Conservation (phyloP, 192 early-diverging fungal genomes). For the Spinellus fusiger region DNA sequence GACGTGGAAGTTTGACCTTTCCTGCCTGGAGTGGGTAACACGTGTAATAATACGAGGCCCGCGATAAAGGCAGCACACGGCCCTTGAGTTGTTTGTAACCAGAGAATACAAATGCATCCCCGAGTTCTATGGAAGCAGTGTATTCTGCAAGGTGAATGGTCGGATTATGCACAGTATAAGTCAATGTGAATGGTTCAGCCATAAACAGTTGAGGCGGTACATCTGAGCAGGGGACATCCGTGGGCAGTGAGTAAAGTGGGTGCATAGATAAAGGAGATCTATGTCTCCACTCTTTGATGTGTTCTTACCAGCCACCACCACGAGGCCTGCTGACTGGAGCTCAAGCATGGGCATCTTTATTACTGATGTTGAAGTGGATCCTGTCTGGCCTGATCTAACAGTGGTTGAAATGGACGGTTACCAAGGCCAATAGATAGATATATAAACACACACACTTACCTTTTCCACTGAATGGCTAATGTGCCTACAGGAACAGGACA, state of each 20-base stretch:
- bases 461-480: constrained; percentile 42
- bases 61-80: constrained; percentile 52
- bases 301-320: constrained; percentile 33
- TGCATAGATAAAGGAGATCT: not conserved
- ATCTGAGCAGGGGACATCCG: too few species aligned
- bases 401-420: not conserved
- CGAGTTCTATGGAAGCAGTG: constrained; percentile 50
- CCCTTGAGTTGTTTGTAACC: constrained; percentile 60
- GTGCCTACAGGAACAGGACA: constrained; percentile 29
- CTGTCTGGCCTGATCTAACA: constrained; percentile 5
- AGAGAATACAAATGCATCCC: constrained; percentile 71
- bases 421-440: not conserved
- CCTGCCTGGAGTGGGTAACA: constrained; percentile 60
- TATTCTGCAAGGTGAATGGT: constrained; percentile 48
- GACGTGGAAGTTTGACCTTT: constrained; percentile 45
- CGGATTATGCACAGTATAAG: constrained; percentile 59
- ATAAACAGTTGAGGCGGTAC: constrained; percentile 48
- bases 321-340: constrained; percentile 27
- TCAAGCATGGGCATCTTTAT: constrained; percentile 26
- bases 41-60: constrained; percentile 43
- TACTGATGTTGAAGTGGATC: constrained; percentile 19
- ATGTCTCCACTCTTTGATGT: not conserved
- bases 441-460: constrained; percentile 23
- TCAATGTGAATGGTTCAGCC: constrained; percentile 52
- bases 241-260: not conserved